These are phyloP conservation scores for Didymella keratinophila DNA, from an alignment of 2,329 filamentous ascomycete species.

Conservation along the genomic window DNA sequence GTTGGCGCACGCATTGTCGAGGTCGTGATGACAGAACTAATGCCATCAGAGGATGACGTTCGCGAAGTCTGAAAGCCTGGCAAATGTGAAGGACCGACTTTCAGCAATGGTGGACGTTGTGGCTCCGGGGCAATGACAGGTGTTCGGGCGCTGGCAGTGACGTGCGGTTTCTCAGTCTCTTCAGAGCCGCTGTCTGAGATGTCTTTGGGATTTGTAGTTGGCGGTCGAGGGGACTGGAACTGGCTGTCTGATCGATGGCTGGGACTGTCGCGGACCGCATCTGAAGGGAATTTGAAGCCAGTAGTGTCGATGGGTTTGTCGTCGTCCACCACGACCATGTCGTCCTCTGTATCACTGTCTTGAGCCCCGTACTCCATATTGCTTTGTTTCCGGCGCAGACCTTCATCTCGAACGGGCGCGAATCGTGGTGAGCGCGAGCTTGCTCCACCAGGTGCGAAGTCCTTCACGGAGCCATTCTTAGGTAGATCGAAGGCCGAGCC, in stretches of 20 bases:
- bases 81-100: conserved; percentile 57
- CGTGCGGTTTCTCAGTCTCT: conserved; percentile 30
- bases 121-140: conserved; percentile 39
- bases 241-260: conserved; percentile 38
- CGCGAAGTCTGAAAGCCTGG: conserved; percentile 57
- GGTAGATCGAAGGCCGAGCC: conserved; percentile 30
- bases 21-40: conserved; percentile 49
- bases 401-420: conserved; percentile 28
- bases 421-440: conserved; percentile 32
- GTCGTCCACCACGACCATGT: conserved; percentile 36
- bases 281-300: conserved; percentile 32
- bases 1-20: conserved; percentile 45
- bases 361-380: conserved; percentile 38
- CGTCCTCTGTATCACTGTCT: conserved; percentile 45
- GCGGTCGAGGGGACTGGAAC: conserved; percentile 32
- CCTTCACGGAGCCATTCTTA: conserved; percentile 28
- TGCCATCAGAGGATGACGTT: conserved; percentile 56
- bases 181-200: conserved; percentile 37
- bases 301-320: conserved; percentile 32
- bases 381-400: conserved; percentile 30
- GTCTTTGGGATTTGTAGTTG: conserved; percentile 30
- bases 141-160: conserved; percentile 33
- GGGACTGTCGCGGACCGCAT: conserved; percentile 36
- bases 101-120: conserved; percentile 52
- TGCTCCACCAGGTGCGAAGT: conserved; percentile 22